Base-by-base conservation (phyloP, 1,284 basidiomycete species). In the Apiotrichum gracile region DNA sequence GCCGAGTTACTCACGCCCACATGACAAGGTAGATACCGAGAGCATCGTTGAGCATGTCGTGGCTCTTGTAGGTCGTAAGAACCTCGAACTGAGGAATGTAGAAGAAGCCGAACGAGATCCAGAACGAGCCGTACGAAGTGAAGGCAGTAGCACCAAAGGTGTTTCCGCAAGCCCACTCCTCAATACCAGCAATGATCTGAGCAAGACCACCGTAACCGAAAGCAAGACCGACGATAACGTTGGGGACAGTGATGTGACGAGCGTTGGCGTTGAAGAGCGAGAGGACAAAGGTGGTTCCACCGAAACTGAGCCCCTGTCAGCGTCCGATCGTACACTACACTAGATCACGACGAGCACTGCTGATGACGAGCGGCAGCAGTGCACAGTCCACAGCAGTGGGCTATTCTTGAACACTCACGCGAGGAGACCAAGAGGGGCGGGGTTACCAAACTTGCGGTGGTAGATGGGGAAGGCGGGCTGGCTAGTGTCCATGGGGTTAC, bases 201-300 rank as follows among this genome's bases (percentile, higher is more conserved):
- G 82, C 82, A 22, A 93, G 81, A 57, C 93, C 93, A 54, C 91
- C 92, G 58, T 82, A 83, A 70, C 82, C 86, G 57, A 88, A 71
- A 8, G 88, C 87, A 83, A 92, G 87, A 58, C 88, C 89, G 52
- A 92, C 80, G 58, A 93, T 82, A 50, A 86, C 82, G 66, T 92
- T 91, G 78, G 35, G 83, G 74, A 50, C 78, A 66, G 64, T 66
- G 51, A 79, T 69, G 27, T 67, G 65, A 31, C 75, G 66, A 3
- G 74, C 67, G 12, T 63, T 53, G 46, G 74, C 64, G 61, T 76
- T 78, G 66, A 64, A 69, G 50, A 77, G 57, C 31, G 79, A 80
- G 13, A 81, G 72, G 27, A 81, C 66, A 47, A 80, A 79, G 4
- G 80, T 81, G n/a, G 80, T 81, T 6, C 76, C 76, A 37, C 77